Conservation (phyloP, 2,329 filamentous ascomycete genomes). For the Rutstroemia sydowiana region DNA sequence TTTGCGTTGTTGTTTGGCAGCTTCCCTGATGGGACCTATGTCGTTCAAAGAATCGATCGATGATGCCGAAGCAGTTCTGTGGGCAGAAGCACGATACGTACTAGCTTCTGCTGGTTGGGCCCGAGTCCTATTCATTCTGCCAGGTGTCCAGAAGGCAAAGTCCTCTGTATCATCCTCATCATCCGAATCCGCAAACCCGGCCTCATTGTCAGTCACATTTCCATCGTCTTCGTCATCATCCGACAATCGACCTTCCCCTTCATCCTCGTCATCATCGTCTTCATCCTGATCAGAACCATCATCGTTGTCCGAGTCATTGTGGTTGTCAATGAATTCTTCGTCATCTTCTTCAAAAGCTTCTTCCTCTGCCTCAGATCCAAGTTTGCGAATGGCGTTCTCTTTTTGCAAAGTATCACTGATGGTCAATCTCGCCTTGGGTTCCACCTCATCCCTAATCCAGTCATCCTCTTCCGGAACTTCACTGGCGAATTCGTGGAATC, state of each 20-base stretch:
- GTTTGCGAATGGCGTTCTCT: constrained; percentile 77
- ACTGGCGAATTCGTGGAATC: constrained; percentile 88
- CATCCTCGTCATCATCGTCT: constrained; percentile 51
- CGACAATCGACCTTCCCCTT: constrained; percentile 33
- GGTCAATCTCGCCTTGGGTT: constrained; percentile 61
- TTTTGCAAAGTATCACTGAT: constrained; percentile 84
- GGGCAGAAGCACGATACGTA: constrained; percentile 25
- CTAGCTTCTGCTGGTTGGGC: constrained; percentile 16
- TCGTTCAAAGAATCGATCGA: constrained; percentile 45
- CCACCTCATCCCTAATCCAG: constrained; percentile 66
- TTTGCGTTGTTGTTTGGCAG: constrained; percentile 10
- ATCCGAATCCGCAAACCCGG: constrained; percentile 63
- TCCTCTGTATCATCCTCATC: constrained; percentile 59
- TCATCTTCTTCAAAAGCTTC: constrained; percentile 75
- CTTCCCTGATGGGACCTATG: constrained; percentile 19
- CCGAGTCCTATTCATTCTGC: constrained; percentile 27
- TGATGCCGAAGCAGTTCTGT: constrained; percentile 48
- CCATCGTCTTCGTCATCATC: constrained; percentile 47
- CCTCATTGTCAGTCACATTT: constrained; percentile 60
- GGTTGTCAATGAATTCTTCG: constrained; percentile 37
- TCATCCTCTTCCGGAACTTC: constrained; percentile 77
- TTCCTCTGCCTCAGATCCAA: constrained; percentile 86
- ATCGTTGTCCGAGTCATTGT: constrained; percentile 37
- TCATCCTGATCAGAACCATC: constrained; percentile 44
- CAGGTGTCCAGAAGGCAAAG: constrained; percentile 55